Evolutionary conservation across 2,329 filamentous ascomycete genomes (phyloP), one percentile per base, ranked within the genome.

Genomic region (Intubia oerlemansii): DNA sequence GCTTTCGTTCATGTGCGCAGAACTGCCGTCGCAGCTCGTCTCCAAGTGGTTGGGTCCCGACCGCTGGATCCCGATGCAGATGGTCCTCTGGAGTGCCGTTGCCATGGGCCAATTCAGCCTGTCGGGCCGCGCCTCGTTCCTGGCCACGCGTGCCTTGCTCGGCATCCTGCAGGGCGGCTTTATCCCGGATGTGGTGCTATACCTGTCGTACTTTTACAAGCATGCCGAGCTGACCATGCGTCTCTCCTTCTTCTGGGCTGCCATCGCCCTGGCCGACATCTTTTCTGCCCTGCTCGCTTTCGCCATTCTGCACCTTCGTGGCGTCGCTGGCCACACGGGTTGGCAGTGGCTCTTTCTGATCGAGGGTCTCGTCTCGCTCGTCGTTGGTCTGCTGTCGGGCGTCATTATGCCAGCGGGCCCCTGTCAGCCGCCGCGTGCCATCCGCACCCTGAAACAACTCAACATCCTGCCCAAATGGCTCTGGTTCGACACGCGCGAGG

Each of bases 401-500:
- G 52, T 59, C 9, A 50, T 66, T 14, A 65, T 73, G 56, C 64
- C 65, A 0, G 48, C 56, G 0, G 53, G 53, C 0, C 56, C 56
- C 0, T 53, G 51, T 4, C 56, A 67, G 35, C 67, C 63, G 0
- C 51, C 53, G 11, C 57, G 53, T 31, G 63, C 58, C 57, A 62
- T 66, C 36, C 51, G 56, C 3, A 54, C 61, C 4, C n/a, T n/a
- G n/a, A n/a, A n/a, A n/a, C n/a, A n/a, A n/a, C n/a, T n/a, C n/a
- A n/a, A n/a, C n/a, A n/a, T n/a, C n/a, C n/a, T n/a, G n/a, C n/a
- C n/a, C n/a, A 54, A 52, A 16, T 55, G 59, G 2, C 57, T 62
- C 0, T 74, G 68, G 68, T 74, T 72, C 42, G 60, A 41, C 4
- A 61, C 68, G 25, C 56, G 44, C 11, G 66, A 72, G 36, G 60